Evolutionary conservation across 1,139 yeast species (phyloP).

Genomic region (Candida sojae): DNA sequence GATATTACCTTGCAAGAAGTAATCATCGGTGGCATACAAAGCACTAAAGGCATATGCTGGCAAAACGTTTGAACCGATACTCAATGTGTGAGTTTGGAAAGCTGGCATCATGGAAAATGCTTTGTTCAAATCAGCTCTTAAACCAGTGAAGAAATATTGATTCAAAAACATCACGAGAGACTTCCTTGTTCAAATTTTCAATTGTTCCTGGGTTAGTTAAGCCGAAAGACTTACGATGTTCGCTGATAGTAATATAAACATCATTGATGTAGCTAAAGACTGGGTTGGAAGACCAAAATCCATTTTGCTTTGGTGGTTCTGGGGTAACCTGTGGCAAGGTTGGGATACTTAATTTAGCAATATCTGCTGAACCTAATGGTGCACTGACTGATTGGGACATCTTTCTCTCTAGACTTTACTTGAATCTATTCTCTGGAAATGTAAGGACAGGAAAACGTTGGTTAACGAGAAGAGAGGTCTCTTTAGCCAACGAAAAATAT

Average conservation of each 20-base stretch:
- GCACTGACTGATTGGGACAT: slow-evolving; percentile 19
- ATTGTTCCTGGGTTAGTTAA: slow-evolving; percentile 92
- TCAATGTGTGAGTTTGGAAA: slow-evolving; percentile 95
- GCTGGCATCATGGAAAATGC: slow-evolving; percentile 90
- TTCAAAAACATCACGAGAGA: slow-evolving; percentile 86
- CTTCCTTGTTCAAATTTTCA: slow-evolving; percentile 93
- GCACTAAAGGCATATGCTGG: slow-evolving; percentile 95
- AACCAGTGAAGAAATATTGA: slow-evolving; percentile 92
- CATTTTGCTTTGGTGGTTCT: slow-evolving; percentile 49
- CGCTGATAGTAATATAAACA: slow-evolving; percentile 68
- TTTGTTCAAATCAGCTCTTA: slow-evolving; percentile 95
- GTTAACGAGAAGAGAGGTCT: neutral
- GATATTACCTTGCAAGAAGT: slow-evolving; percentile 87
- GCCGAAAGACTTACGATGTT: slow-evolving; percentile 81
- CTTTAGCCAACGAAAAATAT: neutral
- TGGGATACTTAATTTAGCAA: slow-evolving; percentile 53
- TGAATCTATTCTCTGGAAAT: neutral
- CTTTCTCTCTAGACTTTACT: neutral
- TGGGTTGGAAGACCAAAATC: slow-evolving; percentile 86
- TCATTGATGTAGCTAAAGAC: slow-evolving; percentile 79
- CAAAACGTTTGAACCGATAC: slow-evolving; percentile 82
- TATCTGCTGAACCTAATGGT: slow-evolving; percentile 45
- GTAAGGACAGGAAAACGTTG: neutral
- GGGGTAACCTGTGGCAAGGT: slow-evolving; percentile 61
- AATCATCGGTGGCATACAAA: slow-evolving; percentile 82